phyloP scores from a whole-genome alignment of 1,284 basidiomycete genomes.

The Hymenochaete sp. region DNA sequence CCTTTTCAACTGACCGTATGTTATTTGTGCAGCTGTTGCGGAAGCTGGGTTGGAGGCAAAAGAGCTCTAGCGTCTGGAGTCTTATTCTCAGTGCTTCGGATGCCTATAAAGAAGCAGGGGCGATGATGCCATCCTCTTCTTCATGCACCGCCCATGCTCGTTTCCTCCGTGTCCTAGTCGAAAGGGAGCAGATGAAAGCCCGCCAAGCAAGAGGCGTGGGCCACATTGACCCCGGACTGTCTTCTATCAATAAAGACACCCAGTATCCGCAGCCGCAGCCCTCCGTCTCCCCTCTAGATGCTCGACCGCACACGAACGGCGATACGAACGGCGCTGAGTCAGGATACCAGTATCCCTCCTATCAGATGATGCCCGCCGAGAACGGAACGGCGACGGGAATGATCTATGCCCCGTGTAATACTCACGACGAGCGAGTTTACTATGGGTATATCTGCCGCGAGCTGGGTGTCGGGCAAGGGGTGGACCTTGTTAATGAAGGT shows the following conservation, averaged over 20 bases:
- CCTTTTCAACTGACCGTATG: not conserved
- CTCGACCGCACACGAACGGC: slow-evolving; percentile 2
- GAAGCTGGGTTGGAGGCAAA: slow-evolving; percentile 46
- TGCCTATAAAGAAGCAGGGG: slow-evolving; percentile 62
- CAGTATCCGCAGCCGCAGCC: not conserved
- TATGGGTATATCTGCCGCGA: slow-evolving; percentile 65
- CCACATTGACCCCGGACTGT: slow-evolving; percentile 15
- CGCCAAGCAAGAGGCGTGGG: slow-evolving; percentile 32
- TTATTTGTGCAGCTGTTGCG: slow-evolving; percentile 46
- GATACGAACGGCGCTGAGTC: not conserved
- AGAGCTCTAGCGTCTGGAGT: slow-evolving; percentile 51
- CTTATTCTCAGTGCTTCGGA: slow-evolving; percentile 61
- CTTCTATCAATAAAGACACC: slow-evolving; percentile 6
- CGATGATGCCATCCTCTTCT: slow-evolving; percentile 48
- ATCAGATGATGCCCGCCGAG: slow-evolving; percentile 4
- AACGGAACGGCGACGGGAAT: slow-evolving; percentile 26
- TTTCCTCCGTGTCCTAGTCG: slow-evolving; percentile 61
- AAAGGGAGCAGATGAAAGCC: slow-evolving; percentile 50
- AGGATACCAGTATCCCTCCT: slow-evolving; percentile 3
- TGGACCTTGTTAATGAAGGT: slow-evolving; percentile 17
- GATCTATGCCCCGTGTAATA: too few species aligned
- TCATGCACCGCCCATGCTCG: slow-evolving; percentile 63
- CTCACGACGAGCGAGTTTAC: slow-evolving; percentile 47
- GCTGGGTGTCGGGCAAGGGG: slow-evolving; percentile 37
- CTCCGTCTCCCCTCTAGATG: slow-evolving; percentile 3